Percentiles rank a stretch among this genome's conserved stretches.
phyloP scores from a whole-genome alignment of 1,284 basidiomycete genomes.

The Cutaneotrichosporon cutaneum region DNA sequence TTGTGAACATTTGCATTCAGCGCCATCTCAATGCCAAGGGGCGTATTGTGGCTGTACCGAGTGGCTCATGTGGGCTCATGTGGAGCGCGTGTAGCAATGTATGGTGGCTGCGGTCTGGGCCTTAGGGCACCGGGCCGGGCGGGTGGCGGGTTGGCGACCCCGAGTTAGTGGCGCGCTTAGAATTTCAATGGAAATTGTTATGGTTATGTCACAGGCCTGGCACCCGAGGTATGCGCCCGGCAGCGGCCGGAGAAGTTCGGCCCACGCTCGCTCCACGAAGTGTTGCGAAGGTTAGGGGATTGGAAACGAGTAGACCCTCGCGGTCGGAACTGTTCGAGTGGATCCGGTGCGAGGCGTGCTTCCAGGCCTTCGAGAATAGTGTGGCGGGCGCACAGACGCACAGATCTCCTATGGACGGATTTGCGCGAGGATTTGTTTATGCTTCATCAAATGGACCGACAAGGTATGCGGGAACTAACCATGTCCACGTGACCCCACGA shows the following conservation, averaged over 20 bases:
- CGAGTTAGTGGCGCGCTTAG: not conserved
- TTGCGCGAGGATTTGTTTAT: too few relatives aligned
- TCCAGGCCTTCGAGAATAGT: too few relatives aligned
- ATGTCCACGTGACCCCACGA: slow-evolving; percentile 1
- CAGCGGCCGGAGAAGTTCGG: too few relatives aligned
- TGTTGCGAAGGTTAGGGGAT: too few relatives aligned
- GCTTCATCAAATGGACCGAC: too few relatives aligned
- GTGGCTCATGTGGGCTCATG: not conserved
- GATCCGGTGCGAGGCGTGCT: not conserved
- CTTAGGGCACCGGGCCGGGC: not conserved
- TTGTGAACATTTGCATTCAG: not conserved
- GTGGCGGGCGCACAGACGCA: too few relatives aligned
- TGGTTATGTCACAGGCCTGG: not conserved
- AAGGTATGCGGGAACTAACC: too few relatives aligned
- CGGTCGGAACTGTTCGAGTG: too few relatives aligned
- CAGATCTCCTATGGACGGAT: too few relatives aligned
- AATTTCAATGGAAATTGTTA: not conserved
- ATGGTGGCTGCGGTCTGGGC: not conserved
- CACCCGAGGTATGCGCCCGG: not conserved
- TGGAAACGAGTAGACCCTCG: not conserved
- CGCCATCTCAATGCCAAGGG: not conserved
- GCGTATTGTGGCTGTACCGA: not conserved
- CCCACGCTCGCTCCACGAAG: too few relatives aligned
- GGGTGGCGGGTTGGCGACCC: too few relatives aligned
- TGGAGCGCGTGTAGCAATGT: too few relatives aligned